Percentiles rank a stretch among this genome's conserved stretches.
Conservation (phyloP, 2,329 filamentous ascomycete genomes). For the Colletotrichum limetticola region DNA sequence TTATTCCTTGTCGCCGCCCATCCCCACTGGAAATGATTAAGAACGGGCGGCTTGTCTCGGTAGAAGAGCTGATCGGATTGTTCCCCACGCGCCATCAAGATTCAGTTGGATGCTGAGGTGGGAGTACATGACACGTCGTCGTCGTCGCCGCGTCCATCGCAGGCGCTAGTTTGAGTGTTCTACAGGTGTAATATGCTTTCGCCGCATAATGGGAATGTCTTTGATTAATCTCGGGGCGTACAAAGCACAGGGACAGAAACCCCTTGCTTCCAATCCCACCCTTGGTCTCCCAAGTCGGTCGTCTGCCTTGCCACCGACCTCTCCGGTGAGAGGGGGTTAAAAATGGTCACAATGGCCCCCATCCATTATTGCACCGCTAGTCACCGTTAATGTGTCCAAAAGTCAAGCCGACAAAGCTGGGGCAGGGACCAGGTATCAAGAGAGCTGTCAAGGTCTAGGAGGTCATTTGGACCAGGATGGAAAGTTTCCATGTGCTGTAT, state of each 20-base stretch:
- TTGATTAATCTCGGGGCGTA: not conserved
- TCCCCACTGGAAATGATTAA: not conserved
- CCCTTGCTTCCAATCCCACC: conserved; percentile 1
- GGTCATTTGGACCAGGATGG: not conserved
- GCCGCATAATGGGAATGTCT: not conserved
- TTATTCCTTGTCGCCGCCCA: not conserved
- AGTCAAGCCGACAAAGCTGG: not conserved
- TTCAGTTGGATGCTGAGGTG: not conserved
- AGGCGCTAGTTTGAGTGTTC: not conserved
- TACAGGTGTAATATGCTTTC: not conserved
- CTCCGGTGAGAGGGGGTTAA: not conserved
- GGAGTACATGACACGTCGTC: not conserved
- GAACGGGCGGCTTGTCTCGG: not conserved
- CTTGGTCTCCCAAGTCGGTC: not conserved
- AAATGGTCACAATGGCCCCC: not conserved
- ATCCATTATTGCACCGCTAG: conserved; percentile 8
- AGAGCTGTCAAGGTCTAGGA: not conserved
- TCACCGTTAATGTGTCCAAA: conserved; percentile 8
- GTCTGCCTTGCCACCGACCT: not conserved
- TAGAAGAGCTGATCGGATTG: not conserved
- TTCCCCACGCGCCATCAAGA: not conserved
- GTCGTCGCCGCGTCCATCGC: not conserved
- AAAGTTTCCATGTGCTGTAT: not conserved
- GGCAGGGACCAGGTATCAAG: not conserved
- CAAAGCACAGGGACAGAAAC: not conserved